Conservation (phyloP, 352 stramenopile genomes). For the Saprolegnia diclina region DNA sequence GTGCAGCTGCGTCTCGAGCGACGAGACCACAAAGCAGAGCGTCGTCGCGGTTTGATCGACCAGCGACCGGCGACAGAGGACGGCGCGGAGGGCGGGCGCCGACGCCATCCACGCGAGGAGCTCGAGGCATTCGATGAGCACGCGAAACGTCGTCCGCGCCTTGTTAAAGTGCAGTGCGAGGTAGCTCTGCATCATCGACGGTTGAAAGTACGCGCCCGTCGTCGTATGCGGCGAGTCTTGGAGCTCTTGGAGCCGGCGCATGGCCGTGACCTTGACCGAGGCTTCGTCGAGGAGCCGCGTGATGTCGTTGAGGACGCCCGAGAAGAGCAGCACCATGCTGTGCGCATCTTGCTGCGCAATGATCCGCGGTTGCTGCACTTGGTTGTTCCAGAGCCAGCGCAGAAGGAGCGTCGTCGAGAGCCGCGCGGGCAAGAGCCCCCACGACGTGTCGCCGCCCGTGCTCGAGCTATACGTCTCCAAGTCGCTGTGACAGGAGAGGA, state of each 20-base stretch:
- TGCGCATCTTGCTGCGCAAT: neutral
- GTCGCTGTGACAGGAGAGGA: constrained; percentile 64
- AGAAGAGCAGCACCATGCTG: constrained; percentile 18
- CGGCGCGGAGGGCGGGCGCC: constrained; percentile 38
- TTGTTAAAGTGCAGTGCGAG: constrained; percentile 70
- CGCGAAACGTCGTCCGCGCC: constrained; percentile 50
- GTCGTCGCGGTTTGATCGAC: constrained; percentile 59
- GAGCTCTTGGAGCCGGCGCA: constrained; percentile 58
- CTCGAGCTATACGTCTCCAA: constrained; percentile 66
- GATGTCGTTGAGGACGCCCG: constrained; percentile 35
- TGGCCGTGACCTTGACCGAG: constrained; percentile 50
- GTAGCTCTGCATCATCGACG: constrained; percentile 53
- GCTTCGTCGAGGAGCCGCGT: constrained; percentile 64
- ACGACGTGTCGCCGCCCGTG: constrained; percentile 62
- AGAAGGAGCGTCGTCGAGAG: constrained; percentile 52
- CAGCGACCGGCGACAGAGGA: constrained; percentile 50
- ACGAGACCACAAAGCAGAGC: constrained; percentile 52
- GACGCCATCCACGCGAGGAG: constrained; percentile 56
- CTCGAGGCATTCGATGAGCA: constrained; percentile 59
- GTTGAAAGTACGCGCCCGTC: constrained; percentile 40
- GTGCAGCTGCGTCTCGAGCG: constrained; percentile 40
- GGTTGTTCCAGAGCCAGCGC: constrained; percentile 61
- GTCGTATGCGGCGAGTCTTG: constrained; percentile 37
- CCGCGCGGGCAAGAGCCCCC: constrained; percentile 61
- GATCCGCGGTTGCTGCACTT: constrained; percentile 38